Conservation (phyloP, 2,329 filamentous ascomycete species). For the Xylaria sp. region DNA sequence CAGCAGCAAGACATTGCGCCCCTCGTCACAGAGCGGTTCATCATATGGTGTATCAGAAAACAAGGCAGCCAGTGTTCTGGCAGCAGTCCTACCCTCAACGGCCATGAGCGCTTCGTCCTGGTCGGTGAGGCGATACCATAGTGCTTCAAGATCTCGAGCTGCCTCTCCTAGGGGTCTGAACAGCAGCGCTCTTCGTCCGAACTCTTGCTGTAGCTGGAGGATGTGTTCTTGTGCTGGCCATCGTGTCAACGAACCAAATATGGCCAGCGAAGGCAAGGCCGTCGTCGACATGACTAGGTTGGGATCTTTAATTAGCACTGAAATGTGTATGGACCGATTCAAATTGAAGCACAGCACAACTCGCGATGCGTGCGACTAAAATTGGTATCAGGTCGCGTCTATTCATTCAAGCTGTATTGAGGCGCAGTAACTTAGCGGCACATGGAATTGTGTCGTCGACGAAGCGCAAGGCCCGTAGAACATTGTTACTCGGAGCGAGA, state of each 20-base stretch:
- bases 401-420: too few species aligned
- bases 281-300: too few species aligned
- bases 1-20: background rate
- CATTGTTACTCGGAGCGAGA: too few species aligned
- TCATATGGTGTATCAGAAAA: background rate
- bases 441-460: too few species aligned
- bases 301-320: too few species aligned
- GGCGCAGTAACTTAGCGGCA: too few species aligned
- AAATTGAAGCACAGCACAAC: too few species aligned
- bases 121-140: conserved; percentile 2
- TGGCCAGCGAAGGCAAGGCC: conserved; percentile 6
- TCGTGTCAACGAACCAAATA: conserved; percentile 8
- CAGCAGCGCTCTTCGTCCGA: background rate
- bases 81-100: conserved; percentile 2
- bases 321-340: too few species aligned
- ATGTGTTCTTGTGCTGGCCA: conserved; percentile 10
- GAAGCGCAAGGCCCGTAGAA: too few species aligned
- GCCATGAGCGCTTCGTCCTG: background rate
- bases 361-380: too few species aligned
- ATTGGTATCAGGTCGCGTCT: too few species aligned
- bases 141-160: background rate
- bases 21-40: background rate
- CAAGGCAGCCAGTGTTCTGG: background rate
- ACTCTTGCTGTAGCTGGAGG: conserved; percentile 8
- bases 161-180: conserved; percentile 2